Percentiles rank a stretch among this genome's conserved stretches.
These are phyloP conservation scores for Cyclocybe aegerita DNA, from an alignment of 768 basidiomycete genomes.

Conservation along the genomic window DNA sequence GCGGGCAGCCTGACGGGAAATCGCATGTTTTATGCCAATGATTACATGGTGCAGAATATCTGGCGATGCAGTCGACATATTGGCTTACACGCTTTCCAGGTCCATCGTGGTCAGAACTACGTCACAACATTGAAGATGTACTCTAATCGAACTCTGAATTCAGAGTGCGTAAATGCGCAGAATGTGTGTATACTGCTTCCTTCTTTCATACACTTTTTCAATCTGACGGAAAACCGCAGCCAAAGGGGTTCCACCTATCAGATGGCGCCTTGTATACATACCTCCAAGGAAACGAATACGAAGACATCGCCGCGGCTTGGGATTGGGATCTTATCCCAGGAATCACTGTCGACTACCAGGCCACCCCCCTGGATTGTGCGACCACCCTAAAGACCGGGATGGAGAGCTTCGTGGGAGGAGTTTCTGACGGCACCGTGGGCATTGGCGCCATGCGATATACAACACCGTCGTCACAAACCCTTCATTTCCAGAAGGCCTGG, in stretches of 20 bases:
- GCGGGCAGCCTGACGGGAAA: conserved; percentile 57
- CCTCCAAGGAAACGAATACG: conserved; percentile 65
- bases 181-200: conserved; percentile 40
- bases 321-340: conserved; percentile 81
- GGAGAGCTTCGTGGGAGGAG: conserved; percentile 65
- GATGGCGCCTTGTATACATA: conserved; percentile 69
- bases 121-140: conserved; percentile 65
- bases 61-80: background rate
- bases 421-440: conserved; percentile 55
- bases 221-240: conserved; percentile 30
- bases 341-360: conserved; percentile 63
- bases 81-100: conserved; percentile 31
- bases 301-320: conserved; percentile 71
- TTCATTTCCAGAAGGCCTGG: conserved; percentile 70
- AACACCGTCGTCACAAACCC: conserved; percentile 53
- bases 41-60: conserved; percentile 56
- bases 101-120: conserved; percentile 60
- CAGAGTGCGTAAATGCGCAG: conserved; percentile 62
- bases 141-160: conserved; percentile 56
- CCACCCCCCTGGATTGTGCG: conserved; percentile 50
- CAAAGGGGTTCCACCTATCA: conserved; percentile 67
- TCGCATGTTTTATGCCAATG: conserved; percentile 63
- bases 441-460: conserved; percentile 65
- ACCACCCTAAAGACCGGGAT: conserved; percentile 42
- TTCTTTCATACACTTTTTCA: background rate